A percentile compares a stretch with the other conserved stretches of the same genome.
Conservation (phyloP, 1,284 basidiomycete genomes). For the Schizophyllum amplum region DNA sequence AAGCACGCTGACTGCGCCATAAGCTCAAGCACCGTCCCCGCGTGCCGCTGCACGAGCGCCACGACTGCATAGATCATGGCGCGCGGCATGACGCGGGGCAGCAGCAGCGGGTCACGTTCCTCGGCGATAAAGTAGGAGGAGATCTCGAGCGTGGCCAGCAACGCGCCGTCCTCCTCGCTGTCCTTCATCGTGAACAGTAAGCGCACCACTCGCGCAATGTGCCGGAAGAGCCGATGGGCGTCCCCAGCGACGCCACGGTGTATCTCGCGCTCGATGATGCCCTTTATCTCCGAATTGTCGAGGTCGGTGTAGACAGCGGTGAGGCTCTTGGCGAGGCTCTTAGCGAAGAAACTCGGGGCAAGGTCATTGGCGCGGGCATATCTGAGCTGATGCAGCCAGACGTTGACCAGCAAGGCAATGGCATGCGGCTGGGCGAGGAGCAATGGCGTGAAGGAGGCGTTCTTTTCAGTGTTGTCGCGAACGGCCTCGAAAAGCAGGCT, state of each 20-base stretch:
- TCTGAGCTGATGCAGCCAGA: background rate
- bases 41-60: background rate
- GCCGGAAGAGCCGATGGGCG: background rate
- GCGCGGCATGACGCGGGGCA: background rate
- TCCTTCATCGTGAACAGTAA: background rate
- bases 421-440: background rate
- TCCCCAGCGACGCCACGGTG: background rate
- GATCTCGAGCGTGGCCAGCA: background rate
- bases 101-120: background rate
- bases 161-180: background rate
- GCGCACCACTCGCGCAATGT: background rate
- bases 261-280: background rate
- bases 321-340: background rate
- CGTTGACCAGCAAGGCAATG: background rate
- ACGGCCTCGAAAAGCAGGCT: background rate
- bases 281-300: background rate
- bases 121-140: background rate
- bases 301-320: background rate
- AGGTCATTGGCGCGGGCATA: background rate
- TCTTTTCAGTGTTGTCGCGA: background rate
- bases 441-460: background rate
- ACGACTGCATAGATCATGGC: background rate
- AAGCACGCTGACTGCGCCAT: background rate
- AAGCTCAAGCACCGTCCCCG: background rate
- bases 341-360: too few species aligned